These are phyloP conservation scores for Coniochaeta pulveracea DNA, from an alignment of 2,329 filamentous ascomycete species.

Conservation along the genomic window DNA sequence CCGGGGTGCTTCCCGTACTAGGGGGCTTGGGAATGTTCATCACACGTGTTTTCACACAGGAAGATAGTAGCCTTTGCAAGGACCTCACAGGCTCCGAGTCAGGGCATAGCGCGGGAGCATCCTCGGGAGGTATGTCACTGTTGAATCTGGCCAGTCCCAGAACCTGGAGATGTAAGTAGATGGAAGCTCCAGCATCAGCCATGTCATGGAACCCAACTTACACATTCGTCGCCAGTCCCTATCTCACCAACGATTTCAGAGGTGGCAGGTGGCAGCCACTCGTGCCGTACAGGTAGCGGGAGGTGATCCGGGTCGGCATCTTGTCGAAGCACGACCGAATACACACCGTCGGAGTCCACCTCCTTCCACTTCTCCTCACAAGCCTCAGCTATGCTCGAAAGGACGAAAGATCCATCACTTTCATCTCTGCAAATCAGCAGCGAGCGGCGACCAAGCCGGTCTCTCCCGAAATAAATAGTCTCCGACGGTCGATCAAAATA, in stretches of 20 bases:
- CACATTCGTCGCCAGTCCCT: constrained; percentile 24
- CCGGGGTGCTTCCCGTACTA: constrained; percentile 13
- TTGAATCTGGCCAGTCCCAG: constrained; percentile 45
- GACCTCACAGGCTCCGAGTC: constrained; percentile 38
- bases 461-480: constrained; percentile 70
- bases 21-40: constrained; percentile 49
- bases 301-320: constrained; percentile 2
- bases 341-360: constrained; percentile 75
- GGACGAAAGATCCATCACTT: constrained; percentile 31
- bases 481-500: constrained; percentile 57
- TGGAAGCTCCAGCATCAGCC: too few species aligned
- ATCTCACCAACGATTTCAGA: too few species aligned
- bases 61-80: constrained; percentile 41
- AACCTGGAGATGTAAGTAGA: constrained; percentile 36
- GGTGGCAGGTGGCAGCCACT: constrained; percentile 27
- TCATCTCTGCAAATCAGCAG: constrained; percentile 49
- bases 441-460: constrained; percentile 79
- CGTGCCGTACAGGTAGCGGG: constrained; percentile 12
- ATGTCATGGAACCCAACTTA: too few species aligned
- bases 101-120: constrained; percentile 16
- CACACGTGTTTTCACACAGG: constrained; percentile 54
- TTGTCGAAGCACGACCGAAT: constrained; percentile 47
- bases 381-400: constrained; percentile 61
- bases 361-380: constrained; percentile 53
- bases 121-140: constrained; percentile 22